Evolutionary conservation across 352 stramenopile genomes (phyloP).

Genomic region (Globisporangium irregulare): DNA sequence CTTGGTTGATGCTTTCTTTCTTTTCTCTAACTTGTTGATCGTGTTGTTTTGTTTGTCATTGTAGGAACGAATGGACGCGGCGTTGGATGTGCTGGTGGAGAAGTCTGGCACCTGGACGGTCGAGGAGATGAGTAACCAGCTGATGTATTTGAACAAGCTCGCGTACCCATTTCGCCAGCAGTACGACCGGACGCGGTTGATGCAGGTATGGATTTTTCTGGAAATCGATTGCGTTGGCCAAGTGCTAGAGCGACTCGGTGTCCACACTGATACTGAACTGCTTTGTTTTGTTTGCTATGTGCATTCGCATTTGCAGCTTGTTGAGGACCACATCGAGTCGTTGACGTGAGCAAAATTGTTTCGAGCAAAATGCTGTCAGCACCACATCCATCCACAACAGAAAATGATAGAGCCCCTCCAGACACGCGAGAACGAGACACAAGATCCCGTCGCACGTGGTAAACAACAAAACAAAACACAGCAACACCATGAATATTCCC

Average conservation of each 20-base stretch:
- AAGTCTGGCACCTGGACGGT: slow-evolving; percentile 70
- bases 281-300: not conserved
- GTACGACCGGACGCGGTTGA: slow-evolving; percentile 63
- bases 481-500: not conserved
- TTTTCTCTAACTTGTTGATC: not conserved
- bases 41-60: slow-evolving; percentile 3
- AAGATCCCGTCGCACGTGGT: not conserved
- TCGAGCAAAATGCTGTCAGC: no score
- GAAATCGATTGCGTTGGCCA: not conserved
- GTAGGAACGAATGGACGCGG: slow-evolving; percentile 50
- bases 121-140: slow-evolving; percentile 66
- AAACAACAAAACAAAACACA: not conserved
- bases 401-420: not conserved
- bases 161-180: slow-evolving; percentile 58
- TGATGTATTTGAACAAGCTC: slow-evolving; percentile 69
- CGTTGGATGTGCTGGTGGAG: slow-evolving; percentile 47
- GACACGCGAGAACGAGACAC: not conserved
- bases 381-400: not conserved
- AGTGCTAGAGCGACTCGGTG: not conserved
- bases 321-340: slow-evolving; percentile 12
- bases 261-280: not conserved
- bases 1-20: not conserved
- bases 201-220: slow-evolving; percentile 41
- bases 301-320: not conserved
- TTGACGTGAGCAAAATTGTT: not conserved